Conservation (phyloP, 2,329 filamentous ascomycete species). For the Diplodia seriata region DNA sequence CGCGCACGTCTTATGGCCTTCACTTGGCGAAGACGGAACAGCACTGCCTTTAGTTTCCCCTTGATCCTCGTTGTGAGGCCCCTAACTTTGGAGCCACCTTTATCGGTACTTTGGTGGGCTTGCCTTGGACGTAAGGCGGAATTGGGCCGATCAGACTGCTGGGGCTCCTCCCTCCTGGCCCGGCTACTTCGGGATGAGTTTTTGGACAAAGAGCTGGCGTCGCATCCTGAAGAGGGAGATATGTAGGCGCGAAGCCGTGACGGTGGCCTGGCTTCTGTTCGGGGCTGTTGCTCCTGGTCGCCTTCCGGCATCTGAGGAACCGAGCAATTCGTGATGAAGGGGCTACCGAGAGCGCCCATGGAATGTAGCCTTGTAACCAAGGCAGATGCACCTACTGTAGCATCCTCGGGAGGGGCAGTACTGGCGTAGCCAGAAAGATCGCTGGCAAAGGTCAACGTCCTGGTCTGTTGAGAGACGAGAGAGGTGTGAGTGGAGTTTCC, state of each 20-base stretch:
- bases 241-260: constrained; percentile 4
- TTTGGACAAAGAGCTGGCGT: constrained; percentile 14
- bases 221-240: constrained; percentile 1
- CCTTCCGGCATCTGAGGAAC: constrained; percentile 11
- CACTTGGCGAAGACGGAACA: neutral
- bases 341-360: constrained; percentile 33
- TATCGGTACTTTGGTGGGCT: neutral
- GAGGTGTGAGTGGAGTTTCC: constrained; percentile 34
- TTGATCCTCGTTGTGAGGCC: neutral
- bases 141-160: neutral
- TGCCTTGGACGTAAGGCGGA: neutral
- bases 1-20: constrained; percentile 15
- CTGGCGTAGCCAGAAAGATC: constrained; percentile 7
- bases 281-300: neutral
- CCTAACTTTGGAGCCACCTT: neutral
- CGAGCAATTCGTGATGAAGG: constrained; percentile 26
- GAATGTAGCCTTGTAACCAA: constrained; percentile 26
- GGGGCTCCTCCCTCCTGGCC: neutral
- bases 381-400: neutral
- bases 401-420: neutral
- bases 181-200: constrained; percentile 17
- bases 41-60: constrained; percentile 13
- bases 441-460: constrained; percentile 13
- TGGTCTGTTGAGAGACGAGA: constrained; percentile 33
- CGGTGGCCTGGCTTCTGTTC: neutral